These are phyloP conservation scores for Neofusicoccum parvum DNA, from an alignment of 2,329 filamentous ascomycete genomes.

Conservation along the genomic window DNA sequence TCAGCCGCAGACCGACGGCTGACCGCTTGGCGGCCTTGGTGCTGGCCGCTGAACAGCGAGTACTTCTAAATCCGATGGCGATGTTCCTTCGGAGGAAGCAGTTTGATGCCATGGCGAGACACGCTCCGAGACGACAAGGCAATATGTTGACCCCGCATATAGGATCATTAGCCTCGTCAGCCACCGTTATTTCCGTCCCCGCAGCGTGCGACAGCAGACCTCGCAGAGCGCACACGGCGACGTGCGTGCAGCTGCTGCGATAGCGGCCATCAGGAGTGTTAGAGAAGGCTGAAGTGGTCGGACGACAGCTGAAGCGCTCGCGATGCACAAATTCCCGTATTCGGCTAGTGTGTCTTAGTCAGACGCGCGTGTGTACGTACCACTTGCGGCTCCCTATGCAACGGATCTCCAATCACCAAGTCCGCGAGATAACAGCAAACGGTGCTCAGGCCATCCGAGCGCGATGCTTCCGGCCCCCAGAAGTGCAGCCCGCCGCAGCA, in stretches of 20 bases:
- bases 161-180: slow-evolving; percentile 7
- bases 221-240: background rate
- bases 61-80: background rate
- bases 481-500: background rate
- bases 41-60: background rate
- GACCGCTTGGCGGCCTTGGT: background rate
- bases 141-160: background rate
- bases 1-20: background rate
- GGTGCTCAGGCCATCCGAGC: background rate
- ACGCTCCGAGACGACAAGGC: background rate
- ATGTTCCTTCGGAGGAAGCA: background rate
- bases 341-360: slow-evolving; percentile 1
- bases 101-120: background rate
- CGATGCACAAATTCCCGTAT: slow-evolving; percentile 4
- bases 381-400: background rate
- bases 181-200: background rate
- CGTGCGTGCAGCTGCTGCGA: background rate
- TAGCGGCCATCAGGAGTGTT: background rate
- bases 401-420: background rate
- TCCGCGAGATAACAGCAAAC: background rate
- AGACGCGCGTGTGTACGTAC: background rate
- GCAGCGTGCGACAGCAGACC: background rate
- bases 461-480: background rate
- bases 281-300: background rate
- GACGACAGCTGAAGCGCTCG: background rate